Percentiles rank a stretch among this genome's conserved stretches.
These are phyloP conservation scores for Tympanopsis confertula DNA, from an alignment of 2,329 filamentous ascomycete species.

Conservation along the genomic window DNA sequence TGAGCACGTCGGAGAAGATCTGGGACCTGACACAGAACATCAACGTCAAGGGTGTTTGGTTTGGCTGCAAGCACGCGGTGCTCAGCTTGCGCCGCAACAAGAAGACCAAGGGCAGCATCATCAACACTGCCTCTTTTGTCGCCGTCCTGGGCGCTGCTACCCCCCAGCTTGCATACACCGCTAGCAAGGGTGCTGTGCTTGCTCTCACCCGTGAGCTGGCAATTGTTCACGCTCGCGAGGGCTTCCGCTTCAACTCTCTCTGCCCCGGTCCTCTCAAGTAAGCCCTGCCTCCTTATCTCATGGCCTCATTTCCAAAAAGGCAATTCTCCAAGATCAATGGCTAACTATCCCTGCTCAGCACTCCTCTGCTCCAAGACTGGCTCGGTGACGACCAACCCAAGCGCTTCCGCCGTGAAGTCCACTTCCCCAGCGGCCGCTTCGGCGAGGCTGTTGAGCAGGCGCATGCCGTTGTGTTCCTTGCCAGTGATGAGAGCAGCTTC, in stretches of 20 bases:
- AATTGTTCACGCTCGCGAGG: constrained; percentile 63
- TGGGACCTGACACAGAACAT: constrained; percentile 68
- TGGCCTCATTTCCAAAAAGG: constrained; percentile 6
- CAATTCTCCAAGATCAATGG: background rate
- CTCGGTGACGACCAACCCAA: constrained; percentile 62
- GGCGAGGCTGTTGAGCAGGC: constrained; percentile 71
- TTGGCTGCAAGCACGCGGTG: constrained; percentile 63
- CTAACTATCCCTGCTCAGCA: constrained; percentile 25
- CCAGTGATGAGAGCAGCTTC: constrained; percentile 65
- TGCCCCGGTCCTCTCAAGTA: constrained; percentile 66
- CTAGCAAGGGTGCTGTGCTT: constrained; percentile 65
- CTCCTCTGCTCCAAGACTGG: constrained; percentile 66
- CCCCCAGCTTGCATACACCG: constrained; percentile 65
- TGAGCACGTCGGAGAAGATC: constrained; percentile 61
- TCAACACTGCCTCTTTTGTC: constrained; percentile 65
- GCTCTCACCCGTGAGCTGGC: constrained; percentile 65
- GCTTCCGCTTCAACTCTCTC: constrained; percentile 63
- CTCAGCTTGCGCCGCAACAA: constrained; percentile 53
- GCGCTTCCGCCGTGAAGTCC: constrained; percentile 59
- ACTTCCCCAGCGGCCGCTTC: constrained; percentile 66
- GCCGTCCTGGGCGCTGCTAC: constrained; percentile 63
- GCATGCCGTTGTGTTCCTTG: constrained; percentile 62
- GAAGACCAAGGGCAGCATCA: constrained; percentile 57
- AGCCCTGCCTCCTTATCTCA: constrained; percentile 6
- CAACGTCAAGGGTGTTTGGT: constrained; percentile 74